Evolutionary conservation across 495 filamentous ascomycete species (phyloP).

Genomic region (Bacidia gigantensis): DNA sequence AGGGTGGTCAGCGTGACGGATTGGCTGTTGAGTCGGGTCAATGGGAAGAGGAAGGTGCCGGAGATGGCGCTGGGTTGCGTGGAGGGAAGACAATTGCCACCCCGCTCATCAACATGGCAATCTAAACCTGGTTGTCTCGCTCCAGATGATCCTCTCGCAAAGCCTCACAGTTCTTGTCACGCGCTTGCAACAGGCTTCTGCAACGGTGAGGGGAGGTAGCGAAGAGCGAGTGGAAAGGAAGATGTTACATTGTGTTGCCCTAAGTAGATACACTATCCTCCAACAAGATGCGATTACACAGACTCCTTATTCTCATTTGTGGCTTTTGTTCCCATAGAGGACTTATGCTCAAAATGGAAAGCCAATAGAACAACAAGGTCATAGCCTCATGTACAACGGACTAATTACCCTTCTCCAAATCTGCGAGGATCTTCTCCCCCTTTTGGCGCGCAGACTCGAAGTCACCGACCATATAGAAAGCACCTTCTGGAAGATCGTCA

Average conservation of each 20-base stretch:
- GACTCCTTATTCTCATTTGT: background rate
- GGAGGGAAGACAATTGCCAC: background rate
- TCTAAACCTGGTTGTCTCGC: constrained; percentile 70
- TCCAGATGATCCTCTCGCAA: constrained; percentile 80
- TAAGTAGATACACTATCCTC: background rate
- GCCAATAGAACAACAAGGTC: background rate
- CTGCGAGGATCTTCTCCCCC: constrained; percentile 99
- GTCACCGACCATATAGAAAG: constrained; percentile 98
- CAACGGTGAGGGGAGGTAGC: too few relatives aligned
- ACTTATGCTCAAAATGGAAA: background rate
- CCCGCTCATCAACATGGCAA: constrained; percentile 33
- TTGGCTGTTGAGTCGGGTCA: constrained; percentile 62
- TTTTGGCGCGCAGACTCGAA: constrained; percentile 84
- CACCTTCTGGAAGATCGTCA: constrained; percentile 87
- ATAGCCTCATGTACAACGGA: too few relatives aligned
- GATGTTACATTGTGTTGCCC: background rate
- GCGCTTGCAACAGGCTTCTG: constrained; percentile 78
- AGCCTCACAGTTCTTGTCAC: constrained; percentile 98
- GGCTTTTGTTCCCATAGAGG: background rate
- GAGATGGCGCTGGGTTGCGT: constrained; percentile 23
- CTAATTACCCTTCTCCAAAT: constrained; percentile 51
- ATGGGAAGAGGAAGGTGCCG: constrained; percentile 31
- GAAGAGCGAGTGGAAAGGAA: constrained; percentile 11
- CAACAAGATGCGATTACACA: background rate
- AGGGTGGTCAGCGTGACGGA: constrained; percentile 77